Evolutionary conservation across 805 yeast genomes (phyloP).

Genomic region (Candida taoyuanica): DNA sequence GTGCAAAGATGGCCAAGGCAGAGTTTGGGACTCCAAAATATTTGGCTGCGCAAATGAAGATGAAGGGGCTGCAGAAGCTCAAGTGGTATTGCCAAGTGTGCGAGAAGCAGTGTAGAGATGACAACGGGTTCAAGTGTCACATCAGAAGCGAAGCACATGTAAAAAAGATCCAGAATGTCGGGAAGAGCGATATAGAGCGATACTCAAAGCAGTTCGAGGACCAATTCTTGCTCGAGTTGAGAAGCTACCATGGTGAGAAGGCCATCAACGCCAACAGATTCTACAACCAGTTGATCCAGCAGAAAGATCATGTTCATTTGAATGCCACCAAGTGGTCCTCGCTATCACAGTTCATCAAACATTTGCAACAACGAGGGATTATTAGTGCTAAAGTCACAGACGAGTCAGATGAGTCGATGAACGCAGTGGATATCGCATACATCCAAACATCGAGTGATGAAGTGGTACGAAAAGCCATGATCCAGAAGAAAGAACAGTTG

Average conservation of each 20-base stretch:
- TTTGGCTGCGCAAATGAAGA: conserved; percentile 70
- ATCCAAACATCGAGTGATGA: conserved; percentile 53
- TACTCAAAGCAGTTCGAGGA: conserved; percentile 56
- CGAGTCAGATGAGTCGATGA: conserved; percentile 30
- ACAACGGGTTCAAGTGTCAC: conserved; percentile 92
- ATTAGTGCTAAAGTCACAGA: conserved; percentile 43
- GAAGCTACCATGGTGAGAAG: conserved; percentile 76
- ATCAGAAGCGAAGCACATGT: conserved; percentile 76
- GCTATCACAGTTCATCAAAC: conserved; percentile 60
- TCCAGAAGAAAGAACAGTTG: conserved; percentile 32
- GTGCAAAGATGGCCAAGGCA: conserved; percentile 44
- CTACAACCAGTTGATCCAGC: conserved; percentile 84
- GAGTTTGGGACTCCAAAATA: conserved; percentile 66
- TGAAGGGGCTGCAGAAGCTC: conserved; percentile 80
- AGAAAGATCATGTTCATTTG: conserved; percentile 84
- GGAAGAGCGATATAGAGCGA: conserved; percentile 46
- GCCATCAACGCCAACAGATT: conserved; percentile 74
- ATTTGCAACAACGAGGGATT: conserved; percentile 52
- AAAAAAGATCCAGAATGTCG: conserved; percentile 47
- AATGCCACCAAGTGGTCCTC: conserved; percentile 81
- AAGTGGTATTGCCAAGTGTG: conserved; percentile 90
- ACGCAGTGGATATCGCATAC: conserved; percentile 44
- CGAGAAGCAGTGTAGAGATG: conserved; percentile 90
- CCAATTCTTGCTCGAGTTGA: conserved; percentile 61
- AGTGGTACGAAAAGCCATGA: conserved; percentile 34